Conservation (phyloP, 371 early-diverging fungal genomes). For the Mortierella sp. region DNA sequence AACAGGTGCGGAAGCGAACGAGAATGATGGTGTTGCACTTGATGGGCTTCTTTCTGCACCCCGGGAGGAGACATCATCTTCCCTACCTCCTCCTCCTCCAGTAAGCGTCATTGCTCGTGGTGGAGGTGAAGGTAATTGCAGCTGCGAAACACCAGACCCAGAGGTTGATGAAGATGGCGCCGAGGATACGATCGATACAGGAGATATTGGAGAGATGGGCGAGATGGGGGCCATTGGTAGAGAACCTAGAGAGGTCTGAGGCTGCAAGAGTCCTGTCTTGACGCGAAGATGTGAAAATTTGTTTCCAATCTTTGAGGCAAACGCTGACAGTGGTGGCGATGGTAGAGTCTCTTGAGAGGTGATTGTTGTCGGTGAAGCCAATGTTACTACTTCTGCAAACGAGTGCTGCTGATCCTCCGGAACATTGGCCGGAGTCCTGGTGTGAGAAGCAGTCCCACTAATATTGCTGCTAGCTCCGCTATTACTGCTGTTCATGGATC, state of each 20-base stretch:
- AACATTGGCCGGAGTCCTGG: background rate
- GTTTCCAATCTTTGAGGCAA: slow-evolving; percentile 35
- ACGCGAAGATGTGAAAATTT: slow-evolving; percentile 35
- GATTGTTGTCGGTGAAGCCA: background rate
- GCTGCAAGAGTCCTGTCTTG: slow-evolving; percentile 22
- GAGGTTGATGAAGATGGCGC: slow-evolving; percentile 6
- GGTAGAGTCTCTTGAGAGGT: background rate
- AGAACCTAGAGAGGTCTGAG: background rate
- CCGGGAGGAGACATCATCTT: background rate
- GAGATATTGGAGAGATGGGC: slow-evolving; percentile 42
- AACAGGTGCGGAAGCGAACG: slow-evolving; percentile 16
- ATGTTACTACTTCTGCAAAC: too few relatives aligned
- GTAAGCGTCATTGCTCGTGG: background rate
- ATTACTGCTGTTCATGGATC: background rate
- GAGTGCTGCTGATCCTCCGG: too few relatives aligned
- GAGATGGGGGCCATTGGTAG: slow-evolving; percentile 20
- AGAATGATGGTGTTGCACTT: slow-evolving; percentile 38
- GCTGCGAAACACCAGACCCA: background rate
- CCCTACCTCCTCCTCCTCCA: background rate
- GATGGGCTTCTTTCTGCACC: background rate
- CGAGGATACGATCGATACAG: slow-evolving; percentile 12
- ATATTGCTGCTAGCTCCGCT: background rate
- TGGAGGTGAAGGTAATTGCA: background rate
- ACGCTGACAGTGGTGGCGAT: slow-evolving; percentile 1
- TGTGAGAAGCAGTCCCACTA: background rate